A percentile compares a stretch with the other conserved stretches of the same genome.
Evolutionary conservation across 805 yeast species (phyloP).

Genomic region (Metschnikowia henanensis): DNA sequence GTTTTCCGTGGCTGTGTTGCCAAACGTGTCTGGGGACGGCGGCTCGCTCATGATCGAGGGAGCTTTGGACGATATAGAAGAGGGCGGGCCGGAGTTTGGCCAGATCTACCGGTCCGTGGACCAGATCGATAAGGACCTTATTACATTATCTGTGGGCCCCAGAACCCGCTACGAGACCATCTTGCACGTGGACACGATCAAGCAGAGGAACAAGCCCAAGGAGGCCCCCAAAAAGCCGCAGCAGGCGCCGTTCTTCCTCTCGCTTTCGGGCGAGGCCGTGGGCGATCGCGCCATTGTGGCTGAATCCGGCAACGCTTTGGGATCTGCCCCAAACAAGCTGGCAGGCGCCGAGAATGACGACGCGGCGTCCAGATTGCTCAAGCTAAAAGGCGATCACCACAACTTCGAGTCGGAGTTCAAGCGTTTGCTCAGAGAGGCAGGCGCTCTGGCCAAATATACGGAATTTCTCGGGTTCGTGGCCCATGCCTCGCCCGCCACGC

Average conservation of each 20-base stretch:
- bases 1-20: conserved; percentile 61
- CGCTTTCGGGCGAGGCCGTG: conserved; percentile 61
- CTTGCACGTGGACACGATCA: conserved; percentile 79
- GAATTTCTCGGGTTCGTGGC: conserved; percentile 57
- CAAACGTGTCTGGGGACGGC: conserved; percentile 78
- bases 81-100: no score
- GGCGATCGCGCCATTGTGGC: conserved; percentile 66
- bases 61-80: conserved; percentile 71
- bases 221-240: conserved; percentile 88
- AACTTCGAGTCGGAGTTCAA: conserved; percentile 78
- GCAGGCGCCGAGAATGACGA: conserved; percentile 12
- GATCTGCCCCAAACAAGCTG: background rate
- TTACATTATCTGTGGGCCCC: conserved; percentile 78
- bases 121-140: conserved; percentile 61
- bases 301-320: conserved; percentile 35
- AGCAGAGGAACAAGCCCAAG: conserved; percentile 82
- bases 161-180: conserved; percentile 77
- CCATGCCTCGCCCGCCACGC: conserved; percentile 66
- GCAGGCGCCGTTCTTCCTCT: conserved; percentile 77
- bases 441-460: conserved; percentile 38
- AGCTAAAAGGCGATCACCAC: conserved; percentile 33
- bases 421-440: conserved; percentile 54
- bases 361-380: conserved; percentile 34
- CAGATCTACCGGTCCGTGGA: conserved; percentile 51
- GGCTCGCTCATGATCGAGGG: conserved; percentile 74